phyloP scores from a whole-genome alignment of 768 basidiomycete species.

The Boletus huronensis region DNA sequence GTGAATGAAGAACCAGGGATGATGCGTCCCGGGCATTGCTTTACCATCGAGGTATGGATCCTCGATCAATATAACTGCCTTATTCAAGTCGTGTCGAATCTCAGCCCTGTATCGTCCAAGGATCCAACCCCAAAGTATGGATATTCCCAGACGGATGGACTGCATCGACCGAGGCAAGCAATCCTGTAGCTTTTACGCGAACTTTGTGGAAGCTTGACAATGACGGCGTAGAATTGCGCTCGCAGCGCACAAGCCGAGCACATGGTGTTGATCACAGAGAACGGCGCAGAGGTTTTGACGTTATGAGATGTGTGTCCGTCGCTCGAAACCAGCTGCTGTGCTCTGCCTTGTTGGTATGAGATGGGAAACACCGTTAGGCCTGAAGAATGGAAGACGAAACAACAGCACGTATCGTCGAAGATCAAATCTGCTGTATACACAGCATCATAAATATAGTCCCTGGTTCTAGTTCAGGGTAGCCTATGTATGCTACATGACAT shows the following conservation, averaged over 20 bases:
- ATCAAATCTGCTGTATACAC: not conserved
- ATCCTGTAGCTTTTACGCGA: not conserved
- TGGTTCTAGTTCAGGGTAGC: not conserved
- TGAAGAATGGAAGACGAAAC: not conserved
- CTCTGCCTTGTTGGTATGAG: not conserved
- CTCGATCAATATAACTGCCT: not conserved
- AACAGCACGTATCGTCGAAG: not conserved
- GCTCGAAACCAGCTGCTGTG: not conserved
- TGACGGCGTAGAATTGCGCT: slow-evolving; percentile 59
- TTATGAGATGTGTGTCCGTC: slow-evolving; percentile 17
- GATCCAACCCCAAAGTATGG: slow-evolving; percentile 61
- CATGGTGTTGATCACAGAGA: slow-evolving; percentile 79
- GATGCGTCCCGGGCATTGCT: slow-evolving; percentile 86
- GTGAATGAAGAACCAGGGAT: slow-evolving; percentile 79
- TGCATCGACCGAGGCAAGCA: slow-evolving; percentile 74
- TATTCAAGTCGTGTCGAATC: not conserved
- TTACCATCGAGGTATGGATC: slow-evolving; percentile 78
- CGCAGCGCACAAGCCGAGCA: slow-evolving; percentile 86
- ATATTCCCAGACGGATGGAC: slow-evolving; percentile 94
- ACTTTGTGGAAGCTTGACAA: not conserved
- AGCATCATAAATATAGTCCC: not conserved
- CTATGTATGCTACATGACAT: slow-evolving; percentile 18
- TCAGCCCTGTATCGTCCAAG: slow-evolving; percentile 78
- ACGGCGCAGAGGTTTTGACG: slow-evolving; percentile 78
- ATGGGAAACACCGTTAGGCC: no score